These are phyloP conservation scores for Rhodomyrtus psidioides DNA, from an alignment of 441 rosid species.

Conservation along the genomic window DNA sequence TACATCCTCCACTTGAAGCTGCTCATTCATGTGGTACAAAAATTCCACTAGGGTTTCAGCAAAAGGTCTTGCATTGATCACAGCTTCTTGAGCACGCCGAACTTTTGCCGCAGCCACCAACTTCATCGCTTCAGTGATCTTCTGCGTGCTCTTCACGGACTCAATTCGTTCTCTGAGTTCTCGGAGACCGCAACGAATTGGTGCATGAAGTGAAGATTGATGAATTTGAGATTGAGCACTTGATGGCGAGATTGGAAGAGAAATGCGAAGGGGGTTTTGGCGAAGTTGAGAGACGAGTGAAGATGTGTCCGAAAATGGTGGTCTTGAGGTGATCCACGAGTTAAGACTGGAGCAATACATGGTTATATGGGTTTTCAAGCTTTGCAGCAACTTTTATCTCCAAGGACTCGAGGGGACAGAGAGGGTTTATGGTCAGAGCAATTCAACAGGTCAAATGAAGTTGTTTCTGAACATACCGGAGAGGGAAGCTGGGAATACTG, in stretches of 20 bases:
- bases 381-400: neutral
- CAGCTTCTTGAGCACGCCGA: conserved; percentile 94
- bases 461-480: neutral
- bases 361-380: neutral
- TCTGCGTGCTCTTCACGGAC: conserved; percentile 83
- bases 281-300: conserved; percentile 36
- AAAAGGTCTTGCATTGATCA: conserved; percentile 81
- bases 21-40: conserved; percentile 82
- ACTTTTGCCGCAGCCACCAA: conserved; percentile 94
- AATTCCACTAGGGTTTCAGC: conserved; percentile 83
- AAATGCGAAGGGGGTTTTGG: conserved; percentile 28
- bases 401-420: neutral
- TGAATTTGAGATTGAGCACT: conserved; percentile 31
- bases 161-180: conserved; percentile 70
- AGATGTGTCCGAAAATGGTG: conserved; percentile 51
- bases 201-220: conserved; percentile 8
- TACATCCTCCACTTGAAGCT: conserved; percentile 69
- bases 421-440: neutral
- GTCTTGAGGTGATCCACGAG: conserved; percentile 60
- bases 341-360: conserved; percentile 66
- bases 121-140: conserved; percentile 98
- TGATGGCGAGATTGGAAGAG: conserved; percentile 35
- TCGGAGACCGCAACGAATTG: conserved; percentile 60
- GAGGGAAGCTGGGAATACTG: neutral
- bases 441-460: neutral